A percentile compares a stretch with the other conserved stretches of the same genome.
Conservation (phyloP, 768 basidiomycete species). For the Serendipita vermifera region DNA sequence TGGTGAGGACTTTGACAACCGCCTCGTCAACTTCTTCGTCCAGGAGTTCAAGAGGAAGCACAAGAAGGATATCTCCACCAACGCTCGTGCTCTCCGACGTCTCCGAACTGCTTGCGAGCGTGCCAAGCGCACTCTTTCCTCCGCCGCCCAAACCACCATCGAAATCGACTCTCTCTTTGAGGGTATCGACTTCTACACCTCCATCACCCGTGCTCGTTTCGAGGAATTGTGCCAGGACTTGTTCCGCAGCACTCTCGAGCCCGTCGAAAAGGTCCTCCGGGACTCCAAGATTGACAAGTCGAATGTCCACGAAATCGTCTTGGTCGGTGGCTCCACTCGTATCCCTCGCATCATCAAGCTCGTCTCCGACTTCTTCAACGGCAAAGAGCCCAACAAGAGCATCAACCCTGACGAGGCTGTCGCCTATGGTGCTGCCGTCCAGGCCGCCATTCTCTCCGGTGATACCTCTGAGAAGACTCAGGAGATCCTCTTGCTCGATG, state of each 20-base stretch:
- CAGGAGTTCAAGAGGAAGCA: constrained; percentile 97
- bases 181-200: constrained; percentile 97
- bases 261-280: constrained; percentile 95
- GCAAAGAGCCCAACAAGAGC: constrained; percentile 97
- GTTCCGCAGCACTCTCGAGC: constrained; percentile 86
- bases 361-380: constrained; percentile 96
- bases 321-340: constrained; percentile 97
- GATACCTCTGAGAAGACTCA: constrained; percentile 98
- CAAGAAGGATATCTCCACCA: constrained; percentile 89
- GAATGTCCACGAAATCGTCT: constrained; percentile 91
- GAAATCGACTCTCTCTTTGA: constrained; percentile 97
- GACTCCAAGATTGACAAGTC: constrained; percentile 98
- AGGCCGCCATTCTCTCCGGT: constrained; percentile 94
- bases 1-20: constrained; percentile 97
- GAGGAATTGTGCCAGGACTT: constrained; percentile 92
- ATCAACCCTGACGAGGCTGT: constrained; percentile 99
- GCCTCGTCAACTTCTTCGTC: constrained; percentile 91
- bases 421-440: constrained; percentile 96
- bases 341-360: constrained; percentile 96
- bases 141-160: constrained; percentile 89
- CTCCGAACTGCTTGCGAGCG: constrained; percentile 96
- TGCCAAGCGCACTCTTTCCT: constrained; percentile 96
- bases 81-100: constrained; percentile 92
- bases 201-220: constrained; percentile 94
- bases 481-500: constrained; percentile 90